These are phyloP conservation scores for Geotrichum fermentans DNA, from an alignment of 1,139 yeast genomes.

Conservation along the genomic window DNA sequence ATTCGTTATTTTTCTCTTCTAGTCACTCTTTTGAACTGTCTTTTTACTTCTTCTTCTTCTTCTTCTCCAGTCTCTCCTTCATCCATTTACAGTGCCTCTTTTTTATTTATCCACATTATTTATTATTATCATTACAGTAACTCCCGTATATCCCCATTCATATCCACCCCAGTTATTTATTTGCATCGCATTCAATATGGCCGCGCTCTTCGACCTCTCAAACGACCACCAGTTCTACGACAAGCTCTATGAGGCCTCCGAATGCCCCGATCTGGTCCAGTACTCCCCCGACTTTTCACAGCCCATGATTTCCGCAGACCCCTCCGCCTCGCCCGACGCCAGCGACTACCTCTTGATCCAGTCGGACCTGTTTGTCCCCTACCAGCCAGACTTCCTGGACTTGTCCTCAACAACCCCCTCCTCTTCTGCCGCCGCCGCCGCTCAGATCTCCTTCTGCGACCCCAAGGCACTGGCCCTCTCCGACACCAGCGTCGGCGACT, in stretches of 20 bases:
- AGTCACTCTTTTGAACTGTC: constrained; percentile 4
- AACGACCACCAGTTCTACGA: not conserved
- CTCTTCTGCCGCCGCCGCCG: constrained; percentile 10
- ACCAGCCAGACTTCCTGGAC: not conserved
- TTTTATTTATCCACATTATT: not conserved
- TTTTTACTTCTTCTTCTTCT: constrained; percentile 11
- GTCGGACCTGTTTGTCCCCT: not conserved
- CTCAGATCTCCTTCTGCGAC: constrained; percentile 24
- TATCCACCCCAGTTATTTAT: not conserved
- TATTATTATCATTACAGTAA: not conserved
- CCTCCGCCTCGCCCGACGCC: not conserved
- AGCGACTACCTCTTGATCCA: not conserved
- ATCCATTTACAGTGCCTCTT: no score
- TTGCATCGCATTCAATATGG: constrained; percentile 7
- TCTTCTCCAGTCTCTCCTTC: constrained; percentile 12
- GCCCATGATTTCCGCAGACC: not conserved
- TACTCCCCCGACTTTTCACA: not conserved
- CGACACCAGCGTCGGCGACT: constrained; percentile 11
- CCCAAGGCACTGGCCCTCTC: constrained; percentile 27
- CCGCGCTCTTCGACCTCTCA: constrained; percentile 6
- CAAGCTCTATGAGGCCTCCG: not conserved
- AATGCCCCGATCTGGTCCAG: not conserved
- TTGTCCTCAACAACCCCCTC: no score
- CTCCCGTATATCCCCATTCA: not conserved
- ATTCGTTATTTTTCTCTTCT: not conserved